Evolutionary conservation across 2,329 filamentous ascomycete species (phyloP), one percentile per base, ranked within the genome.

Genomic region (Cyanodermella asteris): DNA sequence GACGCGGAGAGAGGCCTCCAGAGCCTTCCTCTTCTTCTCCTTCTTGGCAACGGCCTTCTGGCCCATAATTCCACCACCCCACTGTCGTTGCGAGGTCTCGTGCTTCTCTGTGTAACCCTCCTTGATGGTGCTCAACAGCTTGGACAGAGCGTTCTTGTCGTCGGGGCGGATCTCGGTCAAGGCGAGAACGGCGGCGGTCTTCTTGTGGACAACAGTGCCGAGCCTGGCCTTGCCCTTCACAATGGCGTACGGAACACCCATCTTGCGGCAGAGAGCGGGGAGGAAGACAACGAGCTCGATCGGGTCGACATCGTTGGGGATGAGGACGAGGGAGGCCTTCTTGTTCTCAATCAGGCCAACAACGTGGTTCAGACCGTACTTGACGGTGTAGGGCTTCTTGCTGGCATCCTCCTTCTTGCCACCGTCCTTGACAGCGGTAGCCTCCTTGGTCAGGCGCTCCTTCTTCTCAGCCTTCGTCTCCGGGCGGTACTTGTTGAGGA

Each of bases 371-470:
- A 97, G 73, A 64, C 87, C 87, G 61, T 93, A 97, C 74, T 97
- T 97, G 69, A 87, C 82, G 41, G 75, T 63, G 62, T 93, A 97
- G 49, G 87, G 87, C 77, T 97, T 97, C 80, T 94, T 94, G 75
- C 70, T 78, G 53, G 91, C 84, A 48, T 91, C 82, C 70, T 97
- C 90, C 77, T 94, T 94, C 77, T 94, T 97, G 77, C 94, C 93
- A 58, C 90, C 87, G 59, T 94, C 82, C 55, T 81, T 72, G 55
- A 97, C 71, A 48, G 87, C 90, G 45, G 82, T 91, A 38, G 90
- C 87, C 71, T 97, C 87, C 70, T 91, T 81, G 55, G 77, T 71
- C 39, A 97, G 68, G 61, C 87, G 81, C 67, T 97, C 90, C 73
- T 94, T 97, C 80, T 97, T 97, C 74, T 94, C 84, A 45, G 66